Evolutionary conservation across 129 eudicot genomes (phyloP).

Genomic region (Daucus carota): DH1_v3.0 NC_030381.2:49283001-49283500

Average conservation of each 20-base stretch:
- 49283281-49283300: not conserved
- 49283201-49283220: slow-evolving; percentile 3
- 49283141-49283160: not conserved
- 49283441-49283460: too few species aligned
- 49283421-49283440: too few species aligned
- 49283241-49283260: slow-evolving; percentile 4
- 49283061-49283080: slow-evolving; percentile 21
- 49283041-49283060: slow-evolving; percentile 23
- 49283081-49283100: slow-evolving; percentile 9
- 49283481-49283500: too few species aligned
- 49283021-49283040: slow-evolving; percentile 25
- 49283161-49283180: not conserved
- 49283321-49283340: too few species aligned
- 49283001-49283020: slow-evolving; percentile 30
- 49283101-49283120: not conserved
- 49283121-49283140: not conserved
- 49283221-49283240: slow-evolving; percentile 11
- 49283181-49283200: not conserved
- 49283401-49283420: too few species aligned
- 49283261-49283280: slow-evolving; percentile 7
- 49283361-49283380: too few species aligned
- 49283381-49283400: too few species aligned
- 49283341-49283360: too few species aligned
- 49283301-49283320: not conserved
- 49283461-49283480: too few species aligned